phyloP scores from a whole-genome alignment of 768 basidiomycete genomes.

The Chalciporus piperatus region DNA sequence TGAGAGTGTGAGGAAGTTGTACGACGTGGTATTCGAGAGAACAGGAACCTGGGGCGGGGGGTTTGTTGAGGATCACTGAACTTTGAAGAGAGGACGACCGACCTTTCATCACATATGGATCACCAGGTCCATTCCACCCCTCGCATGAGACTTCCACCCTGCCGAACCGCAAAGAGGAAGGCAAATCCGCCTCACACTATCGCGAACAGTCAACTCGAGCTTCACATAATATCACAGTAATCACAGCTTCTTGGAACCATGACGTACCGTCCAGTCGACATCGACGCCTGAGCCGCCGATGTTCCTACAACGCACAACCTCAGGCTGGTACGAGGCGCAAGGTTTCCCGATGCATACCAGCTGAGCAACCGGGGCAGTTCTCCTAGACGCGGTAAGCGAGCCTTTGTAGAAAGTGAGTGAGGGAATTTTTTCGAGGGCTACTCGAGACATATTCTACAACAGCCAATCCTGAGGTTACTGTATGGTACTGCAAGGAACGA shows the following conservation, averaged over 20 bases:
- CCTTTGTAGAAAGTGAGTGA: slow-evolving; percentile 79
- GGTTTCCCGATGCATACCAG: slow-evolving; percentile 77
- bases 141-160: slow-evolving; percentile 86
- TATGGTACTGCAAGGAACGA: background rate
- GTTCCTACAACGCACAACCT: slow-evolving; percentile 82
- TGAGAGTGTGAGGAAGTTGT: slow-evolving; percentile 49
- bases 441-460: slow-evolving; percentile 52
- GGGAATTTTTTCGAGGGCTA: slow-evolving; percentile 68
- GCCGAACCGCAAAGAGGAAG: slow-evolving; percentile 78
- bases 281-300: slow-evolving; percentile 74
- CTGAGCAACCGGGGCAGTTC: slow-evolving; percentile 71
- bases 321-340: slow-evolving; percentile 75
- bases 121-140: slow-evolving; percentile 82
- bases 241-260: background rate
- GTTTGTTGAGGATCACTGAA: background rate
- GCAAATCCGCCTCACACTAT: slow-evolving; percentile 89
- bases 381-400: slow-evolving; percentile 58
- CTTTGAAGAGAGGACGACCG: slow-evolving; percentile 9
- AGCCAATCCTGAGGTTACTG: background rate
- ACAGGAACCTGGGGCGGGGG: slow-evolving; percentile 64
- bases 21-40: slow-evolving; percentile 81
- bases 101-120: slow-evolving; percentile 86
- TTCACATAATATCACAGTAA: slow-evolving; percentile 10
- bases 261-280: slow-evolving; percentile 85
- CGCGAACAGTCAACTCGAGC: background rate